A percentile compares a stretch with the other conserved stretches of the same genome.
Evolutionary conservation across 257 asterid species (phyloP).

Genomic region (Scutellaria minor): DNA sequence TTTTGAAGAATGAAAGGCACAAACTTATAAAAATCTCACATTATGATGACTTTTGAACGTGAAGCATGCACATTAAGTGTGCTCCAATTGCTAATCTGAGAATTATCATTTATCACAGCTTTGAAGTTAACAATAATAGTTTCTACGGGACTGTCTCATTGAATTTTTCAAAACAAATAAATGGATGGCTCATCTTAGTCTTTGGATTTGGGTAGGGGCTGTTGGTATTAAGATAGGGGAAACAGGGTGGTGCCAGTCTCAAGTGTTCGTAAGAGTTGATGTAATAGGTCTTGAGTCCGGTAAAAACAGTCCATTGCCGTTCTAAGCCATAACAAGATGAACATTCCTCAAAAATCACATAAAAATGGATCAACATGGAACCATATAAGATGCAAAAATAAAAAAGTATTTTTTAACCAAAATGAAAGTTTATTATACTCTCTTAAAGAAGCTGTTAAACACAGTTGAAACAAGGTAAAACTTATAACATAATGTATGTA

Average conservation of each 20-base stretch:
- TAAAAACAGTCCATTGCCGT: not conserved
- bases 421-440: no score
- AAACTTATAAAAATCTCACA: no score
- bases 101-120: no score
- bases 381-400: not conserved
- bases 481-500: no score
- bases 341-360: not conserved
- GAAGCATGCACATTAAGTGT: no score
- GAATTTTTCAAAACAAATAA: not conserved
- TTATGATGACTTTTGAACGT: no score
- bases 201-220: not conserved
- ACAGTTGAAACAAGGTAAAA: no score
- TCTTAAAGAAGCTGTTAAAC: no score
- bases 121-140: not conserved
- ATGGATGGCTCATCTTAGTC: not conserved
- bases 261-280: not conserved
- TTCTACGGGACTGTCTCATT: not conserved
- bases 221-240: not conserved
- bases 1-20: conserved; percentile 1
- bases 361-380: not conserved
- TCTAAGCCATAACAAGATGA: not conserved
- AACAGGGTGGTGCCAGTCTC: not conserved
- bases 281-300: not conserved
- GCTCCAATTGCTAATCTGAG: no score
- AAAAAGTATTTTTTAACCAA: no score